phyloP scores from a whole-genome alignment of 805 yeast species.

The Ogataea nonfermentans region DNA sequence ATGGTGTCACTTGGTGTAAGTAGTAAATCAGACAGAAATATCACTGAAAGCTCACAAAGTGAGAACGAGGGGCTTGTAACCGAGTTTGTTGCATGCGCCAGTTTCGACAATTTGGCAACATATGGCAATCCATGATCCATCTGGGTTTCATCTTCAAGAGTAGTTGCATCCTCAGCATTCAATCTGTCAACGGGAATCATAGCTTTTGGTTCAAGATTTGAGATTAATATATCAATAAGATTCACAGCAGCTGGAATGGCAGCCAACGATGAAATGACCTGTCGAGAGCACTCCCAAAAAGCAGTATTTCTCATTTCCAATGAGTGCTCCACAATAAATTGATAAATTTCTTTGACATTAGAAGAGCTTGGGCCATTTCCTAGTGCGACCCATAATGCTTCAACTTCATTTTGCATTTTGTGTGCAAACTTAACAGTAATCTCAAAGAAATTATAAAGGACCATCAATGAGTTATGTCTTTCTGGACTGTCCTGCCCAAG shows the following conservation, averaged over 20 bases:
- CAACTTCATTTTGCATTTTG: slow-evolving; percentile 79
- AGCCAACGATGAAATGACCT: slow-evolving; percentile 76
- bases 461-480: slow-evolving; percentile 55
- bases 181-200: slow-evolving; percentile 65
- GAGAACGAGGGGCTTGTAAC: slow-evolving; percentile 67
- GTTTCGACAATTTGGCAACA: slow-evolving; percentile 65
- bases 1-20: slow-evolving; percentile 64
- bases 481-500: slow-evolving; percentile 32
- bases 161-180: slow-evolving; percentile 5
- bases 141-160: slow-evolving; percentile 13
- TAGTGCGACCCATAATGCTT: slow-evolving; percentile 93
- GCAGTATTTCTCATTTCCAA: slow-evolving; percentile 65
- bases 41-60: slow-evolving; percentile 80
- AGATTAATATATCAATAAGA: slow-evolving; percentile 60
- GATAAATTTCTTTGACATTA: slow-evolving; percentile 72
- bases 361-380: slow-evolving; percentile 66
- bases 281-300: slow-evolving; percentile 77
- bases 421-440: slow-evolving; percentile 78
- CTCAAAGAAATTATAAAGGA: slow-evolving; percentile 75
- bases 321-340: slow-evolving; percentile 66
- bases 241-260: slow-evolving; percentile 48
- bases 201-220: slow-evolving; percentile 74
- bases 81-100: slow-evolving; percentile 47
- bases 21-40: slow-evolving; percentile 79
- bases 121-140: slow-evolving; percentile 51